Percentiles rank a stretch among this genome's conserved stretches.
Evolutionary conservation across 768 basidiomycete species (phyloP).

Genomic region (Mycena albidolilacea): DNA sequence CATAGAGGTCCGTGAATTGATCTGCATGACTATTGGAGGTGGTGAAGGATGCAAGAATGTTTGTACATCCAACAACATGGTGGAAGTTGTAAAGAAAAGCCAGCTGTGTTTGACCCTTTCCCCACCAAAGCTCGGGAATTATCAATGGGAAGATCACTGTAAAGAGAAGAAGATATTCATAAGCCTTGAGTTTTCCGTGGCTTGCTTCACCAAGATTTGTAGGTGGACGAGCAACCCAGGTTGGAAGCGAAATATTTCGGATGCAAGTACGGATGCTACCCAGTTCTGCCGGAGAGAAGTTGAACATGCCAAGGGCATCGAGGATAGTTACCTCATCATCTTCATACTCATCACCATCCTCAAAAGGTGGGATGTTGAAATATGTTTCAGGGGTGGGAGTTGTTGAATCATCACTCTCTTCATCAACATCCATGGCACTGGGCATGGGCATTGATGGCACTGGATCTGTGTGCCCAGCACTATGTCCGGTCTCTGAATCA

Average conservation of each 20-base stretch:
- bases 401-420: neutral
- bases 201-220: constrained; percentile 48
- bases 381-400: constrained; percentile 13
- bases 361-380: neutral
- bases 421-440: neutral
- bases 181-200: constrained; percentile 54
- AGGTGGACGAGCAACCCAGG: constrained; percentile 46
- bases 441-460: neutral
- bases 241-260: constrained; percentile 17
- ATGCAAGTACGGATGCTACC: constrained; percentile 17
- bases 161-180: constrained; percentile 48
- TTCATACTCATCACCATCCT: constrained; percentile 6
- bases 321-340: neutral
- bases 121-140: constrained; percentile 48
- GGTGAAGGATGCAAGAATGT: constrained; percentile 46
- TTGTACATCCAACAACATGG: constrained; percentile 44
- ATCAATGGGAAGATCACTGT: constrained; percentile 47
- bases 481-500: neutral
- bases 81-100: constrained; percentile 43
- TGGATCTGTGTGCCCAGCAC: neutral
- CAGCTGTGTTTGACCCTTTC: constrained; percentile 19
- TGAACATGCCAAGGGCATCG: constrained; percentile 14
- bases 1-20: constrained; percentile 41
- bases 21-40: constrained; percentile 41
- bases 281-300: neutral